Conservation (phyloP, 2,329 filamentous ascomycete species). For the Tolypocladium capitatum region DNA sequence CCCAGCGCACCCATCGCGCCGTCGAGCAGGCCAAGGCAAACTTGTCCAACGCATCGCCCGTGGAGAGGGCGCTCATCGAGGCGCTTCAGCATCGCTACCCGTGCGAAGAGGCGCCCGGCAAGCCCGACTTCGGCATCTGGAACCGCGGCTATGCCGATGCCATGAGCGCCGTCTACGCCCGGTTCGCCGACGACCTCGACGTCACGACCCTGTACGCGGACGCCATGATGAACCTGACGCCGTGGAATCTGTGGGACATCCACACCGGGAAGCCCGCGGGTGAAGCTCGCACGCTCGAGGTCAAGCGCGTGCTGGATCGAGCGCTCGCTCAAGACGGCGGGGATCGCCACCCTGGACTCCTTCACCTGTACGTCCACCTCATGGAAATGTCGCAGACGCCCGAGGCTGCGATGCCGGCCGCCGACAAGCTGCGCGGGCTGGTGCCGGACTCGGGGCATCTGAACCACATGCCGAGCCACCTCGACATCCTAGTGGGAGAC, state of each 20-base stretch:
- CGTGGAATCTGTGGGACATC: slow-evolving; percentile 31
- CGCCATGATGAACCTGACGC: slow-evolving; percentile 34
- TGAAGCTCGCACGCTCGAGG: slow-evolving; percentile 19
- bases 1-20: slow-evolving; percentile 22
- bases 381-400: slow-evolving; percentile 64
- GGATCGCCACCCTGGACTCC: slow-evolving; percentile 49
- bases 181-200: slow-evolving; percentile 26
- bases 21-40: slow-evolving; percentile 13
- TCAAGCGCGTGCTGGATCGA: slow-evolving; percentile 20
- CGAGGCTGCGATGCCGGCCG: slow-evolving; percentile 46
- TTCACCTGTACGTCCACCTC: slow-evolving; percentile 66
- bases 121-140: slow-evolving; percentile 31
- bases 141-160: slow-evolving; percentile 21
- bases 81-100: slow-evolving; percentile 53
- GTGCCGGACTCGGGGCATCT: slow-evolving; percentile 59
- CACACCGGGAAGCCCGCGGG: slow-evolving; percentile 18
- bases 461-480: slow-evolving; percentile 65
- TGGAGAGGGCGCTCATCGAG: slow-evolving; percentile 47
- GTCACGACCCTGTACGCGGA: slow-evolving; percentile 24
- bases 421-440: slow-evolving; percentile 48
- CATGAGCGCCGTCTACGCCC: slow-evolving; percentile 23
- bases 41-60: slow-evolving; percentile 10
- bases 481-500: slow-evolving; percentile 61
- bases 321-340: slow-evolving; percentile 32
- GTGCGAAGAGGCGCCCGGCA: slow-evolving; percentile 24